A percentile compares a stretch with the other conserved stretches of the same genome.
These are phyloP conservation scores for Xerocomus minutiporus DNA, from an alignment of 1,284 basidiomycete genomes.

Conservation along the genomic window DNA sequence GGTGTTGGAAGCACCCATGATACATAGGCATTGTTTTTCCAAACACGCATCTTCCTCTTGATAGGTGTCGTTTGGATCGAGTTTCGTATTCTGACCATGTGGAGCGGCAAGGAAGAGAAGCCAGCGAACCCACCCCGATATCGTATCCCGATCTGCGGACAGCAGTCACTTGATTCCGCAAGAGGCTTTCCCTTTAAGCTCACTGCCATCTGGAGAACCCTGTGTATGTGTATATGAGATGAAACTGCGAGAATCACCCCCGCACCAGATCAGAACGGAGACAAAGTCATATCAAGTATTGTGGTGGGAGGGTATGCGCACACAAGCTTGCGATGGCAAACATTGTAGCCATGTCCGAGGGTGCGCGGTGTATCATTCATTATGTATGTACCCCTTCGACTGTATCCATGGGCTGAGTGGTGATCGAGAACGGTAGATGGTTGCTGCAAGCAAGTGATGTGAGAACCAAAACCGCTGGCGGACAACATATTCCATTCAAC, in stretches of 20 bases:
- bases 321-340: background rate
- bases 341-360: background rate
- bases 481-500: slow-evolving; percentile 35
- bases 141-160: background rate
- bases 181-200: background rate
- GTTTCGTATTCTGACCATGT: background rate
- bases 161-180: no score
- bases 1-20: background rate
- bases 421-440: no score
- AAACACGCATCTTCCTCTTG: background rate
- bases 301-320: background rate
- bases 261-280: slow-evolving; percentile 5
- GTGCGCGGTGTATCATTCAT: slow-evolving; percentile 3
- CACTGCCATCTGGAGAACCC: background rate
- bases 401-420: no score
- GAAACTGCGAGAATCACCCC: slow-evolving; percentile 1
- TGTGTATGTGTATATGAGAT: slow-evolving; percentile 2
- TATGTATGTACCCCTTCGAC: no score
- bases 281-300: background rate
- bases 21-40: background rate
- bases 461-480: background rate
- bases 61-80: background rate
- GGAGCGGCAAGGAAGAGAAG: background rate
- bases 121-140: background rate
- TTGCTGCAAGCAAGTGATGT: background rate